These are phyloP conservation scores for Didymella exigua DNA, from an alignment of 2,329 filamentous ascomycete species.

Conservation along the genomic window DNA sequence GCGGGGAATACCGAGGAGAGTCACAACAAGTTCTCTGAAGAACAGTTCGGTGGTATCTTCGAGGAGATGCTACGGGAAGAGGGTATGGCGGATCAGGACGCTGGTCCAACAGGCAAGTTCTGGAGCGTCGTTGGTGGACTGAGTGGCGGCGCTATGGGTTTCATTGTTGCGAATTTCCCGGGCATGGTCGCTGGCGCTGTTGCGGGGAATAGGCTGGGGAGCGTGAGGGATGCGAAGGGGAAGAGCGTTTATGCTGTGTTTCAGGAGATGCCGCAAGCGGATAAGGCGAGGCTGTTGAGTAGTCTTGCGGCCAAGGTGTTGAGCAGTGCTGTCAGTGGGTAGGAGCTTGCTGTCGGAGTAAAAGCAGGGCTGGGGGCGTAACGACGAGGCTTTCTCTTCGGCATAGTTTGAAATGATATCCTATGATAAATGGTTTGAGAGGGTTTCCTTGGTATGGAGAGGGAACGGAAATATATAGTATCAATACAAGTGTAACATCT, in stretches of 20 bases:
- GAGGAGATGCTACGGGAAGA: conserved; percentile 61
- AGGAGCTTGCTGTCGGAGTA: conserved; percentile 4
- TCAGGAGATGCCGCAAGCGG: conserved; percentile 81
- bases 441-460: neutral
- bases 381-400: neutral
- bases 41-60: conserved; percentile 79
- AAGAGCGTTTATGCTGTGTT: conserved; percentile 97
- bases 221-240: conserved; percentile 84
- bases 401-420: conserved; percentile 10
- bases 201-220: conserved; percentile 89
- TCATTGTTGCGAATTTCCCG: conserved; percentile 92
- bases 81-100: conserved; percentile 72
- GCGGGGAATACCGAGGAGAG: conserved; percentile 53
- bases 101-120: conserved; percentile 71
- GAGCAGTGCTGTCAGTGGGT: conserved; percentile 63
- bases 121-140: conserved; percentile 86
- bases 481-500: neutral
- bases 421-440: neutral
- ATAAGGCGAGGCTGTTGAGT: conserved; percentile 79
- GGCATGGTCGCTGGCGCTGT: conserved; percentile 89
- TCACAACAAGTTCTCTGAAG: conserved; percentile 66
- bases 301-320: conserved; percentile 88
- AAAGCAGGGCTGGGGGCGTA: neutral
- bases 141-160: conserved; percentile 88
- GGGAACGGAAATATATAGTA: neutral